phyloP scores from a whole-genome alignment of 257 asterid species.

The Fraxinus pennsylvanica region DNA sequence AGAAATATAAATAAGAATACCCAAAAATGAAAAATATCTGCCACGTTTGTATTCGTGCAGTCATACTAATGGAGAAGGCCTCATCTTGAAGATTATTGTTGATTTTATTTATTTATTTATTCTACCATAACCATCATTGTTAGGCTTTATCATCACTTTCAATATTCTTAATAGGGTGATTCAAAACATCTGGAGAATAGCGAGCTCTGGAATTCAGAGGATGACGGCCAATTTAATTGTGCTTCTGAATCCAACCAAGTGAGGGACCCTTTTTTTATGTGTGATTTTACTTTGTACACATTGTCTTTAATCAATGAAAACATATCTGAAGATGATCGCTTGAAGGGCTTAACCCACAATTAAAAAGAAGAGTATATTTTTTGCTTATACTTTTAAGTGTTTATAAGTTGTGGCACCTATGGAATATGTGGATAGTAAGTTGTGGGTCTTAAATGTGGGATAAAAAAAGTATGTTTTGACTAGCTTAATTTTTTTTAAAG shows the following conservation, averaged over 20 bases:
- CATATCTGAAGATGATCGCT: not conserved
- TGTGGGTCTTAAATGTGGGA: no score
- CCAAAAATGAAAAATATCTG: not conserved
- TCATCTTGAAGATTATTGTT: not conserved
- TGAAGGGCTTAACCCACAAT: not conserved
- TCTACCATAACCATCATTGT: not conserved
- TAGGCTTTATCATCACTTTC: conserved; percentile 11
- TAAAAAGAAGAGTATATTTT: not conserved
- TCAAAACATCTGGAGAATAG: conserved; percentile 40
- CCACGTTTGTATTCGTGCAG: not conserved
- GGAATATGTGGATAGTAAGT: no score
- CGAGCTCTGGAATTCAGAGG: conserved; percentile 36
- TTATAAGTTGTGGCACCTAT: no score
- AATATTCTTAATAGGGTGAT: conserved; percentile 48
- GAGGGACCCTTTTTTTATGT: conserved; percentile 28
- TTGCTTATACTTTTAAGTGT: no score
- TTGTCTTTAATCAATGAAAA: not conserved
- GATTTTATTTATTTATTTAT: not conserved
- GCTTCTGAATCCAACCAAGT: conserved; percentile 51
- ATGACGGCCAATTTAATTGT: conserved; percentile 35
- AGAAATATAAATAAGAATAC: not conserved
- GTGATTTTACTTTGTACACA: not conserved
- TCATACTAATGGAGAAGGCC: not conserved
- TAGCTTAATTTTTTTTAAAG: no score
- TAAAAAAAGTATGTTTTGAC: no score